phyloP scores from a whole-genome alignment of 306 rosid genomes.

The Cicer yamashitae region DNA sequence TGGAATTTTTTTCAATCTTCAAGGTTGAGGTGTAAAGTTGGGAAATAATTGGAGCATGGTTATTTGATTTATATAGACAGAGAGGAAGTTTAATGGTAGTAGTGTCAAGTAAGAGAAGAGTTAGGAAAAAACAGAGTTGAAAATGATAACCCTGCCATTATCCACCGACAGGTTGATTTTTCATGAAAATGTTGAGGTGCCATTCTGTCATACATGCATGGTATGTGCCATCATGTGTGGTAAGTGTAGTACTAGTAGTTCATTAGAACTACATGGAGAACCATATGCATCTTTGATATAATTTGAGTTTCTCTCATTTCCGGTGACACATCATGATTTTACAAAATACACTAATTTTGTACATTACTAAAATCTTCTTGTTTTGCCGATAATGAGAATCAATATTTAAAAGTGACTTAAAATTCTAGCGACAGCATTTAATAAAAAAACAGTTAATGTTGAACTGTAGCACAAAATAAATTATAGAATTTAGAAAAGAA shows the following conservation, averaged over 20 bases:
- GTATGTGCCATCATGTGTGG: too few species aligned
- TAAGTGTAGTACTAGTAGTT: background rate
- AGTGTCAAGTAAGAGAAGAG: too few species aligned
- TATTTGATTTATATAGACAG: slow-evolving; percentile 58
- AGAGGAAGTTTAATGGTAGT: slow-evolving; percentile 12
- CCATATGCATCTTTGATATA: slow-evolving; percentile 2
- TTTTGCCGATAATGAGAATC: too few species aligned
- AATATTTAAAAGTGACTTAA: too few species aligned
- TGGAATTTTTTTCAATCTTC: slow-evolving; percentile 43
- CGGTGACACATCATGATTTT: too few species aligned
- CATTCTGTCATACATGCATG: slow-evolving; percentile 44
- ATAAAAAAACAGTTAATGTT: slow-evolving; percentile 27
- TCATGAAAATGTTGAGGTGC: slow-evolving; percentile 57
- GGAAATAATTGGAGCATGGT: slow-evolving; percentile 52
- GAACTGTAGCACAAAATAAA: slow-evolving; percentile 42
- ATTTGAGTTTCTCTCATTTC: too few species aligned
- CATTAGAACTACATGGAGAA: slow-evolving; percentile 50
- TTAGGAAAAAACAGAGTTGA: too few species aligned
- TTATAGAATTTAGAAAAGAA: slow-evolving; percentile 56
- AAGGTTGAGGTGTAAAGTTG: slow-evolving; percentile 49
- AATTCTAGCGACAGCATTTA: too few species aligned
- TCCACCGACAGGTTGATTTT: background rate
- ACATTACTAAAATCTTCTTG: too few species aligned
- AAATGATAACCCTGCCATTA: too few species aligned
- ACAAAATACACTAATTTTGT: too few species aligned